Evolutionary conservation across 1,139 yeast genomes (phyloP).

Genomic region (Taiozyma onychis): DNA sequence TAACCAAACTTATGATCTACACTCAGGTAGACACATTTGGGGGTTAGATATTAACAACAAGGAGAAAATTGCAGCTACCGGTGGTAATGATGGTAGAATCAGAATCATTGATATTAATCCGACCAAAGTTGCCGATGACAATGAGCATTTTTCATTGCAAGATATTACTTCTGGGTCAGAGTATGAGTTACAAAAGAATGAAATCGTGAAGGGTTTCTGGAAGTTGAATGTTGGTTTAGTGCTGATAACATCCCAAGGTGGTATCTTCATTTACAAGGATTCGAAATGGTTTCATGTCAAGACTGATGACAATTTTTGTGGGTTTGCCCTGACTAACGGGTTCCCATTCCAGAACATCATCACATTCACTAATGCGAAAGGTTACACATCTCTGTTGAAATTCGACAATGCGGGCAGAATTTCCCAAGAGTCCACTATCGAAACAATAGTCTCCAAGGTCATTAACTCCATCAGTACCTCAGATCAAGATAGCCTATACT

Average conservation of each 20-base stretch:
- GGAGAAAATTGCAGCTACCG: constrained; percentile 53
- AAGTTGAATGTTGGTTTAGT: constrained; percentile 42
- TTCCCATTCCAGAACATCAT: constrained; percentile 36
- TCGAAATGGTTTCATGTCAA: constrained; percentile 30
- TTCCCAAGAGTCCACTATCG: constrained; percentile 10
- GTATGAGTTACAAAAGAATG: constrained; percentile 36
- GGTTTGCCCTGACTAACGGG: constrained; percentile 48
- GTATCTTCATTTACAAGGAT: constrained; percentile 34
- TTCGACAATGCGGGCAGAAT: constrained; percentile 28
- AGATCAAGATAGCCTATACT: constrained; percentile 26
- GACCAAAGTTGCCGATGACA: constrained; percentile 24
- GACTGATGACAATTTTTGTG: constrained; percentile 33
- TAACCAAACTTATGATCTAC: constrained; percentile 53
- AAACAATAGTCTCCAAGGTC: constrained; percentile 37
- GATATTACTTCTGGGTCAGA: constrained; percentile 29
- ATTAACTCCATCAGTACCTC: constrained; percentile 43
- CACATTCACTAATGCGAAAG: constrained; percentile 46
- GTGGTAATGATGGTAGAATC: constrained; percentile 88
- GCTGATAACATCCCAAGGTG: constrained; percentile 60
- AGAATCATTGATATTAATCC: constrained; percentile 50
- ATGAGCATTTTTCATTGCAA: constrained; percentile 27
- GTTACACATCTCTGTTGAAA: constrained; percentile 43
- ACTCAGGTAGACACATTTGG: constrained; percentile 87
- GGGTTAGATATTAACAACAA: constrained; percentile 55
- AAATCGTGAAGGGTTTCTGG: constrained; percentile 57